Evolutionary conservation across 108 stramenopile species (phyloP), one percentile per base, ranked within the genome.

Genomic region (Nannochloropsis gaditana): DNA sequence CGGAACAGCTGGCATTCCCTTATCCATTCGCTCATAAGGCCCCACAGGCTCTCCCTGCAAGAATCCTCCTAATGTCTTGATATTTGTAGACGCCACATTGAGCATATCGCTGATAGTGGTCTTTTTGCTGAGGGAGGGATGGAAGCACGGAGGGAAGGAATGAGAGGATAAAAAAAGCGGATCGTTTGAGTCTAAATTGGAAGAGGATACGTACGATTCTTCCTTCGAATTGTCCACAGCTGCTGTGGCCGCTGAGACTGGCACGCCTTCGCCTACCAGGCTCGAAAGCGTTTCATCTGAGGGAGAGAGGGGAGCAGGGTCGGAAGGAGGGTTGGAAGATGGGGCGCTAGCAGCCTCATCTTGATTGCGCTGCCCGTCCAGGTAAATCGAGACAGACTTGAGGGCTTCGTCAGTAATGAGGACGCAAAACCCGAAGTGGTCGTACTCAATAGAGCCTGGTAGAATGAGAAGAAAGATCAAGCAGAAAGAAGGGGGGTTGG

Each of bases 341-440:
- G 31, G 31, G 31, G 31, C 31, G n/a, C 19, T n/a, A 73, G 59
- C 8, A n/a, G 59, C 19, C 19, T 73, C 59, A 15, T n/a, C 59
- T 4, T n/a, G 59, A n/a, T 73, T 73, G 59, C 19, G 19, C 59
- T 73, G 19, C 59, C 59, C 59, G 59, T 73, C 59, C 4, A 73
- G 59, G 6, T 73, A 73, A n/a, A 73, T 73, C 2, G 59, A 73
- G 8, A 73, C 59, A n/a, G 59, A 73, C 59, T 73, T 4, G 59
- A 73, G 59, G 59, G 59, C 59, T n/a, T 73, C 59, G 59, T 73
- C 59, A 15, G 59, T 73, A n/a, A 73, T 8, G 59, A 73, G 59
- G 59, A 73, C 59, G 59, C 59, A 73, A n/a, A 73, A 73, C 2
- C 59, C 59, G 6, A 73, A 73, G 59, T 73, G 59, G 0, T 73